Conservation (phyloP, 352 stramenopile genomes). For the Pythium grandisporangium region DNA sequence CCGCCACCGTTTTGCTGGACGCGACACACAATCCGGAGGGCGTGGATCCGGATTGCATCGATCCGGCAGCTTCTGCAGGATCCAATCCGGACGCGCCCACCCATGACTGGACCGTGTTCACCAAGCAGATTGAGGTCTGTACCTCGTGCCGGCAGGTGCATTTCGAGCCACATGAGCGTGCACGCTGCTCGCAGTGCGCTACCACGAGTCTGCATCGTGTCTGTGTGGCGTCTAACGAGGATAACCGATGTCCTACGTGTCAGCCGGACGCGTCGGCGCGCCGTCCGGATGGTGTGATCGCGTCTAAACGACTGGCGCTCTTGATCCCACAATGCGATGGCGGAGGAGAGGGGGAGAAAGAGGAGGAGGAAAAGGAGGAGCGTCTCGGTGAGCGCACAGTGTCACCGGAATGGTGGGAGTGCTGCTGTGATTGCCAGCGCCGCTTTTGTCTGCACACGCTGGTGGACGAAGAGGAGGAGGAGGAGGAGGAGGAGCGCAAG, state of each 20-base stretch:
- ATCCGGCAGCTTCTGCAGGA: too few species aligned
- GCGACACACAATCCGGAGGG: not conserved
- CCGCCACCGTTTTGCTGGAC: conserved; percentile 7
- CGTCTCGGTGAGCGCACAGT: not conserved
- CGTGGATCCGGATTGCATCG: not conserved
- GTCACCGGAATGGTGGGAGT: too few species aligned
- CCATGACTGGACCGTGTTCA: conserved; percentile 24
- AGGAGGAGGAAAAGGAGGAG: not conserved
- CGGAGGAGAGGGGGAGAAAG: not conserved
- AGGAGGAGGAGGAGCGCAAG: conserved; percentile 3
- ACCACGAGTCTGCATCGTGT: conserved; percentile 14
- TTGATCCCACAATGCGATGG: not conserved
- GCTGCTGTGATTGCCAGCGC: not conserved
- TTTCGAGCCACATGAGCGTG: conserved; percentile 20
- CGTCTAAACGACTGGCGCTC: not conserved
- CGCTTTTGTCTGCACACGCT: conserved; percentile 1
- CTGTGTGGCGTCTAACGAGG: conserved; percentile 15
- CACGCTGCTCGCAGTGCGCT: conserved; percentile 23
- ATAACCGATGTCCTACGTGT: not conserved
- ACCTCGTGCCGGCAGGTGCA: conserved; percentile 44
- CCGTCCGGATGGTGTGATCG: too few species aligned
- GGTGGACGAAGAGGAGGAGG: conserved; percentile 12
- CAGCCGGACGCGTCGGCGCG: not conserved
- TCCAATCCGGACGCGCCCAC: not conserved
- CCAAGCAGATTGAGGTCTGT: conserved; percentile 37